A percentile compares a stretch with the other conserved stretches of the same genome.
phyloP scores from a whole-genome alignment of 139 green algal genomes.

The Chlorella sp. region DNA sequence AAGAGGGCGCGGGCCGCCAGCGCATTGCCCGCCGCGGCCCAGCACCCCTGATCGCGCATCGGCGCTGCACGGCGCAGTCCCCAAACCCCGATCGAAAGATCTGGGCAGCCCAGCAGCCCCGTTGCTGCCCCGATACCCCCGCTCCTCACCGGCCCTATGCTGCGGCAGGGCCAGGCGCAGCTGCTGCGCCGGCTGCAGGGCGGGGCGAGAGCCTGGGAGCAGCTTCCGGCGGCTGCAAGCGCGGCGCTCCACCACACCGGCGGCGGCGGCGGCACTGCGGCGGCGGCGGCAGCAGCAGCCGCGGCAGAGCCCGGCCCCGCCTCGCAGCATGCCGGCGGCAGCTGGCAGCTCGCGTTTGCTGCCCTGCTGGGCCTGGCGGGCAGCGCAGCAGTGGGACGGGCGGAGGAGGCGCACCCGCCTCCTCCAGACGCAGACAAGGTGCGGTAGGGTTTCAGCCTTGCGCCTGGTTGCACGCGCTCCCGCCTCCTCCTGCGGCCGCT shows the following conservation, averaged over 20 bases:
- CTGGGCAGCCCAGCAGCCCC: too few relatives aligned
- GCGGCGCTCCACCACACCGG: neutral
- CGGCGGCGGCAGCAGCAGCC: neutral
- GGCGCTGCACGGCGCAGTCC: too few relatives aligned
- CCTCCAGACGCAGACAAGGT: constrained; percentile 19
- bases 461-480: neutral
- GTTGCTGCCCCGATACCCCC: too few relatives aligned
- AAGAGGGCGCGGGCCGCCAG: too few relatives aligned
- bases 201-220: neutral
- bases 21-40: too few relatives aligned
- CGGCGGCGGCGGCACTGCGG: neutral
- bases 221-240: neutral
- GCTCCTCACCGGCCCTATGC: neutral
- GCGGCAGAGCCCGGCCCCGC: neutral
- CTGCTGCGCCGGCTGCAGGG: neutral
- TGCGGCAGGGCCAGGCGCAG: neutral
- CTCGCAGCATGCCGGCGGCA: neutral
- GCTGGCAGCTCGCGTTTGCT: constrained; percentile 27
- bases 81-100: too few relatives aligned
- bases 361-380: constrained; percentile 1
- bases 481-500: neutral
- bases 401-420: neutral
- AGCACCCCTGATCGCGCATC: too few relatives aligned
- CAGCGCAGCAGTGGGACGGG: neutral
- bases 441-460: too few relatives aligned